Evolutionary conservation across 2,329 filamentous ascomycete genomes (phyloP).

Genomic region (Berkeleyomyces basicola): DNA sequence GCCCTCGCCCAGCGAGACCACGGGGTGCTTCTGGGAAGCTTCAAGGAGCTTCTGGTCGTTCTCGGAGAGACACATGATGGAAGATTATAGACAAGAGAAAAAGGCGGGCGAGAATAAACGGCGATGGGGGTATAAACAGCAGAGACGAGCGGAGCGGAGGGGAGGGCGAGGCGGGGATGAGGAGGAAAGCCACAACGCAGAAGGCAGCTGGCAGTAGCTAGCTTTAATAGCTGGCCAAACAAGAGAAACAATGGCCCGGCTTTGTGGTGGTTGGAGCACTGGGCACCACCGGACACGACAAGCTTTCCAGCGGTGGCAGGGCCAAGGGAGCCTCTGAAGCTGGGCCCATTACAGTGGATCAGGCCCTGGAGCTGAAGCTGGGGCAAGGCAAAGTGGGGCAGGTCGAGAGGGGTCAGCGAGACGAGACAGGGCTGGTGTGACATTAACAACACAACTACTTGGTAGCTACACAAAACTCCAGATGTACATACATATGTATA

Average conservation of each 20-base stretch:
- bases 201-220: background rate
- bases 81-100: conserved; percentile 1
- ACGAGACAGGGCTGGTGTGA: background rate
- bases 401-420: background rate
- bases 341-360: too few species aligned
- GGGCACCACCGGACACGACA: too few species aligned
- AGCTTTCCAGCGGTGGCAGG: too few species aligned
- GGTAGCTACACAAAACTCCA: too few species aligned
- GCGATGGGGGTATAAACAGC: background rate
- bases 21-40: conserved; percentile 46
- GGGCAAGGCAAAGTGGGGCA: background rate
- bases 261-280: too few species aligned
- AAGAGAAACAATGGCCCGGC: background rate
- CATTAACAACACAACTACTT: background rate
- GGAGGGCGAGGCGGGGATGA: background rate
- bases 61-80: background rate
- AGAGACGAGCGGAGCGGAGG: background rate
- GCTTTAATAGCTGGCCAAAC: background rate
- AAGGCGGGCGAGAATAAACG: background rate
- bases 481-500: too few species aligned
- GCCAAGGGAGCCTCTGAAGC: too few species aligned
- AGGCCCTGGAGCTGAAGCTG: background rate
- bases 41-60: conserved; percentile 34
- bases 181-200: background rate
- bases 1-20: conserved; percentile 27